phyloP scores from a whole-genome alignment of 805 yeast species.

The Lachancea sp. region DNA sequence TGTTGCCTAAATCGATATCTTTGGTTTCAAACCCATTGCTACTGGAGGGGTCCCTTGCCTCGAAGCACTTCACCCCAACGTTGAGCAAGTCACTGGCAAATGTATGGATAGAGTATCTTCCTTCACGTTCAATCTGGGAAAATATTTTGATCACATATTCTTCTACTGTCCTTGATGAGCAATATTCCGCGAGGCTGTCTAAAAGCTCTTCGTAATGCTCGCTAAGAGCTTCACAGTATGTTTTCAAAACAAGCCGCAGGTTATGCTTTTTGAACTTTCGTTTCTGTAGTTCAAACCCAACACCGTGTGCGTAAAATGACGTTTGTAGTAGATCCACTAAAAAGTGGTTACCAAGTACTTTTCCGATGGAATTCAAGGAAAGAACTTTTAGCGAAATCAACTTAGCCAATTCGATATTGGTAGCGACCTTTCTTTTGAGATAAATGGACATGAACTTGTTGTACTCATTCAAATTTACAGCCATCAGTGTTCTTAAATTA shows the following conservation, averaged over 20 bases:
- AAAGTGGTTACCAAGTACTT: conserved; percentile 17
- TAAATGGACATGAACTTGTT: conserved; percentile 29
- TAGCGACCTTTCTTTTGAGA: conserved; percentile 27
- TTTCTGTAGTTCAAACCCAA: conserved; percentile 19
- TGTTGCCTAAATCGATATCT: neutral
- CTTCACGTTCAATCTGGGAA: conserved; percentile 12
- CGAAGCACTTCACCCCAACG: conserved; percentile 10
- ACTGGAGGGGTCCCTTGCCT: neutral
- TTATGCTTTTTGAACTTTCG: conserved; percentile 21
- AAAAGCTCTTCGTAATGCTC: conserved; percentile 14
- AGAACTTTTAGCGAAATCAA: conserved; percentile 25
- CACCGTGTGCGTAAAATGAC: conserved; percentile 8
- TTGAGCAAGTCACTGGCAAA: conserved; percentile 16
- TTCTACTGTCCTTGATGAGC: conserved; percentile 15
- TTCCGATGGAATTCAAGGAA: conserved; percentile 24
- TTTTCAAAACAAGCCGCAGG: conserved; percentile 14
- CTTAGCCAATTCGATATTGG: conserved; percentile 16
- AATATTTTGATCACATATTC: conserved; percentile 13
- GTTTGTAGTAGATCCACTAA: conserved; percentile 13
- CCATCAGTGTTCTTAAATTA: conserved; percentile 20
- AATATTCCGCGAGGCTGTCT: conserved; percentile 17
- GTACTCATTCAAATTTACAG: conserved; percentile 22
- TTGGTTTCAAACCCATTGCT: neutral
- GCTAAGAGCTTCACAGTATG: conserved; percentile 10
- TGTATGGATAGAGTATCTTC: conserved; percentile 3